These are phyloP conservation scores for Rhizoclosmatium globosum DNA, from an alignment of 192 early-diverging fungal species.

Conservation along the genomic window DNA sequence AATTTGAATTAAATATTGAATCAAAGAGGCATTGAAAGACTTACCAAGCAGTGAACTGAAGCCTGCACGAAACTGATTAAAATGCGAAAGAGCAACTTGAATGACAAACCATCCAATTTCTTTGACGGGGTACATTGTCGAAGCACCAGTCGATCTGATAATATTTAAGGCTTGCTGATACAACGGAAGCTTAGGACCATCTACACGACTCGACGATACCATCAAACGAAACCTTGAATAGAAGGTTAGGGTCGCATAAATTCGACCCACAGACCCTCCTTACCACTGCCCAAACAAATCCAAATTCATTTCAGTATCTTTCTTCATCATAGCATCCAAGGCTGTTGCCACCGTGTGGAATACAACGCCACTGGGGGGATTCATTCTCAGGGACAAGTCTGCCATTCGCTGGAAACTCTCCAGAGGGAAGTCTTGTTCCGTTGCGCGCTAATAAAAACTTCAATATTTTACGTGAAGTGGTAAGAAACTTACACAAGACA, in stretches of 20 bases:
- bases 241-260: too few species aligned
- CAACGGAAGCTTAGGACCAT: constrained; percentile 12
- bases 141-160: constrained; percentile 13
- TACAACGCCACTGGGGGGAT: constrained; percentile 24
- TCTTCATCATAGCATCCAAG: constrained; percentile 36
- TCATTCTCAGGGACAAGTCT: constrained; percentile 20
- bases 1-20: not conserved
- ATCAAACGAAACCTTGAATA: constrained; percentile 35
- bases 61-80: not conserved
- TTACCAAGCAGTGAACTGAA: constrained; percentile 29
- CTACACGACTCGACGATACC: constrained; percentile 24
- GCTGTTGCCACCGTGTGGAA: constrained; percentile 27
- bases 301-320: constrained; percentile 13
- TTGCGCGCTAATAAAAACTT: not conserved
- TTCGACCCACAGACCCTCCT: too few species aligned
- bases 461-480: not conserved
- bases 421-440: constrained; percentile 19
- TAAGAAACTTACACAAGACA: constrained; percentile 5
- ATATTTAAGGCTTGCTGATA: constrained; percentile 25
- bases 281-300: constrained; percentile 26
- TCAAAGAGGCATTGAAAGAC: not conserved
- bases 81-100: not conserved
- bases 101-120: constrained; percentile 21
- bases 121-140: constrained; percentile 2
- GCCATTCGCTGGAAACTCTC: constrained; percentile 32